Conservation (phyloP, 371 early-diverging fungal species). For the Encephalitozoon cuniculi region DNA sequence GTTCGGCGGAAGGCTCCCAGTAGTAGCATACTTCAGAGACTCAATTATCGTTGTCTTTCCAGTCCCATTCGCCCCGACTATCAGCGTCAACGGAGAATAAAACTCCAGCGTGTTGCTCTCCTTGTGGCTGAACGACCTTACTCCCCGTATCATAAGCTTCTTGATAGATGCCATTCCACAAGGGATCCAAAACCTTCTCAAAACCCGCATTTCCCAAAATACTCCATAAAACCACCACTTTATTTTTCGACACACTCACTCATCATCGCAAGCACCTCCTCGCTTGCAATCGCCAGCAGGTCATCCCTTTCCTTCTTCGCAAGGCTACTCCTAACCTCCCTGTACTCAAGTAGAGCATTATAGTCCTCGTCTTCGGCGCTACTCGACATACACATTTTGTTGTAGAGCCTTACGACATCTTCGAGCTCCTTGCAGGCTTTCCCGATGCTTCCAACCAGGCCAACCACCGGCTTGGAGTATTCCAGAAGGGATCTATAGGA, state of each 20-base stretch:
- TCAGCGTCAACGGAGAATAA: slow-evolving; percentile 83
- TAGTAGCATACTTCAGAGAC: slow-evolving; percentile 85
- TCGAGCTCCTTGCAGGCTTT: not conserved
- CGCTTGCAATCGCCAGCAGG: not conserved
- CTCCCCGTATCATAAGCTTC: slow-evolving; percentile 75
- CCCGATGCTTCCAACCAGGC: not conserved
- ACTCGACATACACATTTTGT: not conserved
- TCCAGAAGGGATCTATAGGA: not conserved
- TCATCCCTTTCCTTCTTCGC: slow-evolving; percentile 34
- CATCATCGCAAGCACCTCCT: slow-evolving; percentile 18
- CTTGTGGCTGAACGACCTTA: slow-evolving; percentile 80
- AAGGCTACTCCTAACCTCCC: slow-evolving; percentile 31
- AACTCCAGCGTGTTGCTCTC: slow-evolving; percentile 72
- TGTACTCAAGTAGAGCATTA: slow-evolving; percentile 31
- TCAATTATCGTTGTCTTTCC: slow-evolving; percentile 99
- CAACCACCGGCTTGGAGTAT: not conserved
- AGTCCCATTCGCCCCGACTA: slow-evolving; percentile 90
- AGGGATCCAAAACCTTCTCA: not conserved
- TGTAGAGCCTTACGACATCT: not conserved
- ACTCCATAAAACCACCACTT: not conserved
- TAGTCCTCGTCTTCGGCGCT: not conserved
- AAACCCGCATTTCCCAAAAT: not conserved
- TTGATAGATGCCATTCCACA: slow-evolving; percentile 40
- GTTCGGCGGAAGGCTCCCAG: slow-evolving; percentile 88
- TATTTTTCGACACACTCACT: not conserved